These are phyloP conservation scores for Somion occarium DNA, from an alignment of 1,284 basidiomycete species.

Conservation along the genomic window DNA sequence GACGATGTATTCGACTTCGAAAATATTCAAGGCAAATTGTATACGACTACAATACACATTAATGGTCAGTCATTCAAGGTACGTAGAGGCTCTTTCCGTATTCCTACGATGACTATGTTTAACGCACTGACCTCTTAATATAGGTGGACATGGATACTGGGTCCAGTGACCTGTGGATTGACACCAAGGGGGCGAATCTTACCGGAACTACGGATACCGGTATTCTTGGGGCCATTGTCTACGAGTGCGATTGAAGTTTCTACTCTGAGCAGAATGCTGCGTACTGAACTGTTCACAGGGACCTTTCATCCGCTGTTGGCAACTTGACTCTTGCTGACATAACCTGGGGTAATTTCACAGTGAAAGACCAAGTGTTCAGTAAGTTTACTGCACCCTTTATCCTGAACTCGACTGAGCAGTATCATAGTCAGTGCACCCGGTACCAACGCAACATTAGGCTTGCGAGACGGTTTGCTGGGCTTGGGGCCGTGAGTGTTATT, in stretches of 20 bases:
- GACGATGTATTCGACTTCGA: constrained; percentile 1
- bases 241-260: constrained; percentile 1
- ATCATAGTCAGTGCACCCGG: constrained; percentile 13
- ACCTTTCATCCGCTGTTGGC: background rate
- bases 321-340: constrained; percentile 11
- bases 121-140: too few relatives aligned
- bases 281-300: background rate
- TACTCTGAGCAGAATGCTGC: background rate
- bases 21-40: background rate
- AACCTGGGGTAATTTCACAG: constrained; percentile 17
- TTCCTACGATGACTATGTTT: too few relatives aligned
- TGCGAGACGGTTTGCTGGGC: background rate
- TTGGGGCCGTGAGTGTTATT: constrained; percentile 1
- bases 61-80: background rate
- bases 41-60: background rate
- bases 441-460: constrained; percentile 10
- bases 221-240: background rate
- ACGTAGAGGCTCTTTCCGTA: too few relatives aligned
- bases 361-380: constrained; percentile 19
- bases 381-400: background rate
- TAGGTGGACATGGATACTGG: constrained; percentile 4
- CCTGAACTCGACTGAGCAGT: background rate
- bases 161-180: constrained; percentile 3
- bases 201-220: background rate
- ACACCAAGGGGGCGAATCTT: background rate